Percentiles rank a stretch among this genome's conserved stretches.
Evolutionary conservation across 805 yeast genomes (phyloP).

Genomic region (Spathaspora girioi): DNA sequence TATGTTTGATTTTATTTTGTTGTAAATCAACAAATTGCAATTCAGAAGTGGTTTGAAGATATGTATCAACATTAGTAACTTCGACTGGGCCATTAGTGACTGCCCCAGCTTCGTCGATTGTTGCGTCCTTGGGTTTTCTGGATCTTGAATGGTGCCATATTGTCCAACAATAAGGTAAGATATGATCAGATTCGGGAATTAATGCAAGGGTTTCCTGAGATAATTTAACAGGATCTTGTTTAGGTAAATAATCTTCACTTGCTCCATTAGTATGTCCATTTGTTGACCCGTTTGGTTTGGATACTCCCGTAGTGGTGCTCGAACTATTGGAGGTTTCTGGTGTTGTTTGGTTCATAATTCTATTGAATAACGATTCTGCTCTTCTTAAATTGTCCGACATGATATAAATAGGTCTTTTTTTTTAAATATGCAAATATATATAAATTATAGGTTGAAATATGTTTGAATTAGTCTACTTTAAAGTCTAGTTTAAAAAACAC

Average conservation of each 20-base stretch:
- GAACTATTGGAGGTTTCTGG: background rate
- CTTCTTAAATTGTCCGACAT: slow-evolving; percentile 46
- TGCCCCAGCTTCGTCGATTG: slow-evolving; percentile 18
- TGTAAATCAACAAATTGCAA: slow-evolving; percentile 33
- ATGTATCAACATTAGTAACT: slow-evolving; percentile 37
- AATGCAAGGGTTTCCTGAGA: slow-evolving; percentile 26
- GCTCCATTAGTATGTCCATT: background rate
- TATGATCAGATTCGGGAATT: slow-evolving; percentile 31
- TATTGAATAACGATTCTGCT: slow-evolving; percentile 44
- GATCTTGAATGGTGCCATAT: slow-evolving; percentile 45
- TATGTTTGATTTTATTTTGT: slow-evolving; percentile 9
- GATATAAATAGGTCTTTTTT: slow-evolving; percentile 6
- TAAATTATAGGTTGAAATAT: too few relatives aligned
- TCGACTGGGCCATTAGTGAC: slow-evolving; percentile 17
- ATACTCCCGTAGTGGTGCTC: background rate
- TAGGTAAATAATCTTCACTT: too few relatives aligned
- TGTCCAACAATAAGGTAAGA: slow-evolving; percentile 47
- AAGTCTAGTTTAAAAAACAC: too few relatives aligned
- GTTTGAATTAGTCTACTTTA: too few relatives aligned
- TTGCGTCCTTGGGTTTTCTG: slow-evolving; percentile 13
- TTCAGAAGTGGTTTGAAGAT: slow-evolving; percentile 44
- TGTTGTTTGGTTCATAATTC: slow-evolving; percentile 36
- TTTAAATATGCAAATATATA: too few relatives aligned
- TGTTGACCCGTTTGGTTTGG: background rate
- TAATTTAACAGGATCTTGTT: slow-evolving; percentile 31